Conservation (phyloP, 176 grass and related monocot species). For the Raddia distichophylla region DNA sequence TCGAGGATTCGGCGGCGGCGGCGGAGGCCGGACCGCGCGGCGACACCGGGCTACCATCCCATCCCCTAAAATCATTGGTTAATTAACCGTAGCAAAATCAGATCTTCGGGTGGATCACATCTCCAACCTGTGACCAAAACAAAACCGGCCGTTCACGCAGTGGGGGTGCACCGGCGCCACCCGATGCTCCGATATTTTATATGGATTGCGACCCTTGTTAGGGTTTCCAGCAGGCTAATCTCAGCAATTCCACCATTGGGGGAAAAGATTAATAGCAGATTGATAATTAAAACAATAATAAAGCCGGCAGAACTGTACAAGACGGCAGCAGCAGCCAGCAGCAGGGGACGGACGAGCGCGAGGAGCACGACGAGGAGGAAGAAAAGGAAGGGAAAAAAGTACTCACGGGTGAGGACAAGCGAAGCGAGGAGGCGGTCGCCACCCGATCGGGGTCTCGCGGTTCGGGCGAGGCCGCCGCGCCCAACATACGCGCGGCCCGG, state of each 20-base stretch:
- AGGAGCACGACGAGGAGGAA: background rate
- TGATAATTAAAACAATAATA: background rate
- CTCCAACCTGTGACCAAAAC: background rate
- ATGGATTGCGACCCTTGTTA: background rate
- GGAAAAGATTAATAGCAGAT: background rate
- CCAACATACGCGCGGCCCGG: slow-evolving; percentile 25
- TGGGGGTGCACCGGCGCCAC: background rate
- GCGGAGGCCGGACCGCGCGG: background rate
- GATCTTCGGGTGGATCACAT: background rate
- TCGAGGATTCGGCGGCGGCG: background rate
- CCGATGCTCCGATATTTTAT: background rate
- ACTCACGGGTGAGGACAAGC: slow-evolving; percentile 36
- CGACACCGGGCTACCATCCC: background rate
- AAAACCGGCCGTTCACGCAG: background rate
- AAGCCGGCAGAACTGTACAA: background rate
- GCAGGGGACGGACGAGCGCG: background rate
- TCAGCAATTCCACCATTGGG: background rate
- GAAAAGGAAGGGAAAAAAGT: background rate
- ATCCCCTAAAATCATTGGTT: background rate
- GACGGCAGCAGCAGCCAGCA: background rate
- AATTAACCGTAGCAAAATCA: background rate
- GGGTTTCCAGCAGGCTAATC: background rate
- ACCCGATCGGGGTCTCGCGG: slow-evolving; percentile 7
- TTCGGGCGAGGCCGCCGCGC: slow-evolving; percentile 22
- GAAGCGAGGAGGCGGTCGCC: background rate